A percentile compares a stretch with the other conserved stretches of the same genome.
phyloP scores from a whole-genome alignment of 1,284 basidiomycete species.

The Lentinula novae-zelandiae region DNA sequence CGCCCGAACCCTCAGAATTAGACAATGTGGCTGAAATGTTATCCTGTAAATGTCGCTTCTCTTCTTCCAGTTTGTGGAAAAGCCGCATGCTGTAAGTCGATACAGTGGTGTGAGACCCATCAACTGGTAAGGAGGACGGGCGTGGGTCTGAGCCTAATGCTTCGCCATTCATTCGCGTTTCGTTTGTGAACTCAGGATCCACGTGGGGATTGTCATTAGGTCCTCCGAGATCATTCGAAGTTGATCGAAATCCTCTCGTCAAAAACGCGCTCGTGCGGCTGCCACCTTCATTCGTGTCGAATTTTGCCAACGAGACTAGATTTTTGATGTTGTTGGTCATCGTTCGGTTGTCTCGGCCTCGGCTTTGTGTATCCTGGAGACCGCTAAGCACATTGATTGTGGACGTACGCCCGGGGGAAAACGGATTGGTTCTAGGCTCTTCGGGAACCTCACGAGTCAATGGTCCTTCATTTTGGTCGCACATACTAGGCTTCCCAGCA shows the following conservation, averaged over 20 bases:
- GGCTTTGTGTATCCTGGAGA: conserved; percentile 10
- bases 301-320: neutral
- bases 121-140: neutral
- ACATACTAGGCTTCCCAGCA: neutral
- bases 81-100: conserved; percentile 32
- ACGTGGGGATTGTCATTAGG: neutral
- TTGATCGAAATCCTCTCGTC: neutral
- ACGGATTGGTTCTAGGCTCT: neutral
- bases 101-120: conserved; percentile 4
- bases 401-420: neutral
- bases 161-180: neutral
- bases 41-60: conserved; percentile 29
- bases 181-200: neutral
- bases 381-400: conserved; percentile 4
- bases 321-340: neutral
- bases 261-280: neutral
- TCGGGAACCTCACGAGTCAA: neutral
- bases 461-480: neutral
- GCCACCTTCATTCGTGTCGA: neutral
- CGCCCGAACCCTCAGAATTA: neutral
- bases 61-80: conserved; percentile 42
- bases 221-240: neutral
- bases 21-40: neutral
- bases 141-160: conserved; percentile 5
- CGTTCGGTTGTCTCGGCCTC: neutral